These are phyloP conservation scores for Sesbania bispinosa DNA, from an alignment of 306 rosid genomes.

Conservation along the genomic window DNA sequence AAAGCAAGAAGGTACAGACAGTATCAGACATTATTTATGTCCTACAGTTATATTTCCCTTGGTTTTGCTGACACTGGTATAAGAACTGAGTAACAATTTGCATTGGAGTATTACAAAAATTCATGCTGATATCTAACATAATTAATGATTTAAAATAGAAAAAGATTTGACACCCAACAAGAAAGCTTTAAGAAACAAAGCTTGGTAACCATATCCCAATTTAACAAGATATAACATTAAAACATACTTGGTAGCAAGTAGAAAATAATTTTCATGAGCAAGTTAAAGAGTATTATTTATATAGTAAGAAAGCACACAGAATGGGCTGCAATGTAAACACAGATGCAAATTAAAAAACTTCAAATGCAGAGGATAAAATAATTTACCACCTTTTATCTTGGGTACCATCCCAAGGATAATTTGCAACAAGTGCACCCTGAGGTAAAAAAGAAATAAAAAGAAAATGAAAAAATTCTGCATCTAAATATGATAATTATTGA, in stretches of 20 bases:
- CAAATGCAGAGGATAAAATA: neutral
- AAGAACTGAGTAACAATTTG: neutral
- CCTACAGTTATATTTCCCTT: neutral
- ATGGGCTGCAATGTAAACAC: neutral
- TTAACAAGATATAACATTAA: neutral
- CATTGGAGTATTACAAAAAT: neutral
- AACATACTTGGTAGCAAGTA: neutral
- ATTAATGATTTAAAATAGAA: neutral
- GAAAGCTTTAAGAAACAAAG: neutral
- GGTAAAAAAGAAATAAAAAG: neutral
- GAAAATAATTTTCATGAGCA: neutral
- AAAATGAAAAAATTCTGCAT: conserved; percentile 13
- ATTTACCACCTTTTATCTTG: conserved; percentile 62
- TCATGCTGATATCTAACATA: no score
- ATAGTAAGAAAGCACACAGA: neutral
- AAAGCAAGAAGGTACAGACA: neutral
- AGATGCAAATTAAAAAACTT: neutral
- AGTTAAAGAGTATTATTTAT: neutral
- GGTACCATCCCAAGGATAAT: conserved; percentile 97
- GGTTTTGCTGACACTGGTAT: neutral
- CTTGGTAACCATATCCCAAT: neutral
- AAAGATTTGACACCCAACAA: neutral
- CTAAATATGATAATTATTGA: neutral
- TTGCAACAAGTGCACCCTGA: conserved; percentile 98
- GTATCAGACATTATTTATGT: neutral